Evolutionary conservation across 306 rosid genomes (phyloP).

Genomic region (Abrus pulchellus): DNA sequence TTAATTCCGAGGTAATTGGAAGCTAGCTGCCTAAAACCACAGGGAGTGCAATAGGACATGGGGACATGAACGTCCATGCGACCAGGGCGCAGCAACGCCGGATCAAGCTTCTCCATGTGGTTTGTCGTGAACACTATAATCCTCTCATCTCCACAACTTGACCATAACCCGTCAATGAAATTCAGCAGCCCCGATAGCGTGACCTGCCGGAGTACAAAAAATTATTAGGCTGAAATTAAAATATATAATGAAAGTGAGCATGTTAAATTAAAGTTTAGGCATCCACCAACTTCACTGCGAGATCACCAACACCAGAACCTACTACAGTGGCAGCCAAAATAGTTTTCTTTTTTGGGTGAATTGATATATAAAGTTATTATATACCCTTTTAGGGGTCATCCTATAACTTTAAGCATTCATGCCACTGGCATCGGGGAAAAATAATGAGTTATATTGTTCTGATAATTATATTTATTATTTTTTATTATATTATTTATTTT

Average conservation of each 20-base stretch:
- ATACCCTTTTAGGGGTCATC: too few species aligned
- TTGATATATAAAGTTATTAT: too few species aligned
- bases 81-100: slow-evolving; percentile 55
- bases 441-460: too few species aligned
- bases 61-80: slow-evolving; percentile 60
- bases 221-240: not conserved
- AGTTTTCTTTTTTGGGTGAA: too few species aligned
- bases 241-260: not conserved
- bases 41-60: slow-evolving; percentile 57
- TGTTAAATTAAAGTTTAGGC: not conserved
- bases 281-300: not conserved
- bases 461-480: too few species aligned
- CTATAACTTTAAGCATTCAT: too few species aligned
- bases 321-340: not conserved
- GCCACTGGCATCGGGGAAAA: too few species aligned
- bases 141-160: slow-evolving; percentile 62
- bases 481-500: too few species aligned
- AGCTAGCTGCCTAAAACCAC: slow-evolving; percentile 51
- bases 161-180: slow-evolving; percentile 61
- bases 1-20: slow-evolving; percentile 49
- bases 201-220: slow-evolving; percentile 23
- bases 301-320: not conserved
- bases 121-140: slow-evolving; percentile 64
- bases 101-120: slow-evolving; percentile 57
- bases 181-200: slow-evolving; percentile 56